Conservation (phyloP, 257 asterid species). For the Solanum etuberosum region DNA sequence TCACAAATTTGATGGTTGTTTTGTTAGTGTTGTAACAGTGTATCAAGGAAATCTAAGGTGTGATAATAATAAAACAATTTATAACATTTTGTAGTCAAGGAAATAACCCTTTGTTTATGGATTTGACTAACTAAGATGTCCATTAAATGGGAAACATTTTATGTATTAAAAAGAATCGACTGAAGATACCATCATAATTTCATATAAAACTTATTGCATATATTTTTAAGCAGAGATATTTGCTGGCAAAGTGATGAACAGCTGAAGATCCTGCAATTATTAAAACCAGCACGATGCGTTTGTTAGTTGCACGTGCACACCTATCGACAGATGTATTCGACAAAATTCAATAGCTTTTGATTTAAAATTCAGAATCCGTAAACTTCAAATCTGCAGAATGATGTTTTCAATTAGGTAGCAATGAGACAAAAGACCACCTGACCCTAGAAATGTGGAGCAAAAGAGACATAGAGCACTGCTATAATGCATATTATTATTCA, state of each 20-base stretch:
- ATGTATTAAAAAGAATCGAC: background rate
- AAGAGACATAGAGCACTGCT: background rate
- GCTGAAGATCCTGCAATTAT: background rate
- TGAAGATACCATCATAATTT: background rate
- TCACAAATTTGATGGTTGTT: background rate
- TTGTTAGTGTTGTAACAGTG: background rate
- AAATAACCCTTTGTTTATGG: background rate
- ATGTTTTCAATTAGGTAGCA: background rate
- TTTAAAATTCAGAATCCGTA: background rate
- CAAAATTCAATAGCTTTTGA: background rate
- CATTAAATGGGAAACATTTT: background rate
- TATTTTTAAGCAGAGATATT: background rate
- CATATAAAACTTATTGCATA: background rate
- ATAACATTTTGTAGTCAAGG: background rate
- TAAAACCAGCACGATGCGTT: too few relatives aligned
- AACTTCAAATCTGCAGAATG: background rate
- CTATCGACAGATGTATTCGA: background rate
- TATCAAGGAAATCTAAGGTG: background rate
- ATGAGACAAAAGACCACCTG: background rate
- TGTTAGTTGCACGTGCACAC: background rate
- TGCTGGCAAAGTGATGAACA: background rate
- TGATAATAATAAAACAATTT: background rate
- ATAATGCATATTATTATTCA: background rate
- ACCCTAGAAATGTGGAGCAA: background rate
- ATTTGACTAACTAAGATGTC: background rate